Percentiles rank a stretch among this genome's conserved stretches.
Evolutionary conservation across 441 rosid genomes (phyloP).

Genomic region (Erodium trifolium): DNA sequence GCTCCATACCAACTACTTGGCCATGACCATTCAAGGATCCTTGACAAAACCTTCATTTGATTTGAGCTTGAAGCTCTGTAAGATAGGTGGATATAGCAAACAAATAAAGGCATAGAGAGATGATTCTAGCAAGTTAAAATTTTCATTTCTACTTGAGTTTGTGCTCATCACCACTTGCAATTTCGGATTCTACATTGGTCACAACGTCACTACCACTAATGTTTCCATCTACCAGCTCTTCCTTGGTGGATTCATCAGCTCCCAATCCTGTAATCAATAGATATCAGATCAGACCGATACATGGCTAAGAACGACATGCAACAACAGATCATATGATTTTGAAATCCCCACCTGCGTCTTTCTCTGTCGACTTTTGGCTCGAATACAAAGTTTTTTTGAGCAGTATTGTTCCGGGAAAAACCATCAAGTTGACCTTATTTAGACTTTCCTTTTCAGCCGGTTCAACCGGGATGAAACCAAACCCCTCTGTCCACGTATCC

Average conservation of each 20-base stretch:
- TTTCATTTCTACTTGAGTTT: constrained; percentile 5
- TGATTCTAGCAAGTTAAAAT: background rate
- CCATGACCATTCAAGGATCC: too few species aligned
- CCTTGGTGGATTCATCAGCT: too few species aligned
- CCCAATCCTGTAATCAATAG: too few species aligned
- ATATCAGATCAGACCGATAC: too few species aligned
- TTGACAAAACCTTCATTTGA: too few species aligned
- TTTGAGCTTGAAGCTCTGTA: background rate
- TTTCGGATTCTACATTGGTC: background rate
- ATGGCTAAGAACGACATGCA: too few species aligned
- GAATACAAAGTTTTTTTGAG: constrained; percentile 51
- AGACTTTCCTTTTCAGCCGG: constrained; percentile 49
- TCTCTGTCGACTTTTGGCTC: constrained; percentile 22
- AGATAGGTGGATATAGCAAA: background rate
- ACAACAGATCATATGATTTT: too few species aligned
- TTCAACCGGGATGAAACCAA: constrained; percentile 60
- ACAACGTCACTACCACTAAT: background rate
- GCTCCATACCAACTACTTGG: too few species aligned
- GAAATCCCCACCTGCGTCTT: constrained; percentile 30
- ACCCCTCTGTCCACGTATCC: constrained; percentile 84
- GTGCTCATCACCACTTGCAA: background rate
- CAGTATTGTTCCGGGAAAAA: constrained; percentile 72
- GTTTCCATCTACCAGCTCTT: background rate
- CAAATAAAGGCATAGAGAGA: background rate
- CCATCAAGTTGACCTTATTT: constrained; percentile 67